Evolutionary conservation across 1,139 yeast genomes (phyloP), one percentile per base, ranked within the genome.

Genomic region (Zhuliangozyma parablackwelliae): DNA sequence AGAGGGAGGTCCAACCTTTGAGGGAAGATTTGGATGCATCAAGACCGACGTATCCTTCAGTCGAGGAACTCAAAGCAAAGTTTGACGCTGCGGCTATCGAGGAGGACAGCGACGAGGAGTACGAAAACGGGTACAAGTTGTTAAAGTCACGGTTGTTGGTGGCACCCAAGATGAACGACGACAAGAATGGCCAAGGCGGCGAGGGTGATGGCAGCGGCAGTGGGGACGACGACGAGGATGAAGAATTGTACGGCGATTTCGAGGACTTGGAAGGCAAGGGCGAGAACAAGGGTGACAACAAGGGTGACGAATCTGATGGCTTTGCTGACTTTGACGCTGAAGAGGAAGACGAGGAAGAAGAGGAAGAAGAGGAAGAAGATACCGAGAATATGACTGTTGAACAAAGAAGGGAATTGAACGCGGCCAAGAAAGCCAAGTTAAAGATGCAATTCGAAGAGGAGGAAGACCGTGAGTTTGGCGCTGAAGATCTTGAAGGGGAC

Each of bases 361-460:
- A 61, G 7, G 71, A 57, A n/a, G 72, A 60, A 3, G 65, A 59
- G 2, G 63, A 57, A 2, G 63, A 53, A 11, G 69, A 57, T 9
- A 67, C 64, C 12, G 63, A 64, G 50, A 69, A 72, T 28, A 51
- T 74, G 48, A 69, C 85, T 0, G 63, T 80, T 30, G 88, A 80
- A 37, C 78, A 82, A 52, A 83, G 80, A 56, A 79, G 98, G 58
- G 79, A 78, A 36, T 67, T 79, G 35, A 89, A 90, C 55, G 96
- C 97, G 1, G 80, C 84, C 42, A 88, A 86, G 66, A 94, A 92
- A 54, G 97, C 90, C 43, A 83, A 87, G 53, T 69, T 90, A 43
- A 80, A 89, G 44, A 69, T 86, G 51, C 97, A 92, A 56, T 88
- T 92, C 53, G 97, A 89, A 56, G 94, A 86, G 50, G 95, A 85